Percentiles rank a stretch among this genome's conserved stretches.
These are phyloP conservation scores for Colletotrichum tamarilloi DNA, from an alignment of 2,329 filamentous ascomycete species.

Conservation along the genomic window DNA sequence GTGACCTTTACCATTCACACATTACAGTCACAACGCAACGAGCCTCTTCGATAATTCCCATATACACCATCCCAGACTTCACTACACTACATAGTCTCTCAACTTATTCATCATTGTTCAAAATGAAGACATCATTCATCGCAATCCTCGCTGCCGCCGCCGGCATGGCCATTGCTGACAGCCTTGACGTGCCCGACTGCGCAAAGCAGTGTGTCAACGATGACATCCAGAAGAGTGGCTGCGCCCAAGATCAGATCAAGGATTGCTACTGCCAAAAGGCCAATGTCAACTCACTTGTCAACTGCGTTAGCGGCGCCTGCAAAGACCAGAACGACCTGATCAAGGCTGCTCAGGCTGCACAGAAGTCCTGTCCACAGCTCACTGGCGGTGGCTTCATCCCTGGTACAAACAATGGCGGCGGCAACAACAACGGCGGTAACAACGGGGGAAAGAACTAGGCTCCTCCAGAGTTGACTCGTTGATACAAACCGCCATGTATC, in stretches of 20 bases:
- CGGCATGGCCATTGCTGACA: conserved; percentile 16
- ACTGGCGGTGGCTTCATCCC: conserved; percentile 1
- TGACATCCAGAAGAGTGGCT: conserved; percentile 28
- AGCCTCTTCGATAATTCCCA: background rate
- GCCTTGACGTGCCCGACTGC: conserved; percentile 27
- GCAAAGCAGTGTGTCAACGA: conserved; percentile 32
- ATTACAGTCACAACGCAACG: background rate
- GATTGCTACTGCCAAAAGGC: conserved; percentile 34
- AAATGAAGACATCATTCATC: conserved; percentile 27
- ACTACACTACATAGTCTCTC: too few species aligned
- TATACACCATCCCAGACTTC: background rate
- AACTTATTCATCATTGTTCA: background rate
- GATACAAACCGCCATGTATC: background rate
- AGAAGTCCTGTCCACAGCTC: conserved; percentile 19
- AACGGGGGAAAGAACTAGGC: background rate
- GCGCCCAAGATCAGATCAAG: conserved; percentile 25
- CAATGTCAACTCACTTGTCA: conserved; percentile 23
- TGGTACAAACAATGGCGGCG: background rate
- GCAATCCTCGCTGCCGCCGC: conserved; percentile 17
- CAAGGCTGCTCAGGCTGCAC: conserved; percentile 25
- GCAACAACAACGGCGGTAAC: background rate
- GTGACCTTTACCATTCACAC: background rate
- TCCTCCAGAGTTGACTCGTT: background rate
- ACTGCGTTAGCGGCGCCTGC: conserved; percentile 24
- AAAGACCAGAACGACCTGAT: conserved; percentile 29